Base-by-base conservation (phyloP, 2,329 filamentous ascomycete genomes). In the Bipolaris oryzae region DNA sequence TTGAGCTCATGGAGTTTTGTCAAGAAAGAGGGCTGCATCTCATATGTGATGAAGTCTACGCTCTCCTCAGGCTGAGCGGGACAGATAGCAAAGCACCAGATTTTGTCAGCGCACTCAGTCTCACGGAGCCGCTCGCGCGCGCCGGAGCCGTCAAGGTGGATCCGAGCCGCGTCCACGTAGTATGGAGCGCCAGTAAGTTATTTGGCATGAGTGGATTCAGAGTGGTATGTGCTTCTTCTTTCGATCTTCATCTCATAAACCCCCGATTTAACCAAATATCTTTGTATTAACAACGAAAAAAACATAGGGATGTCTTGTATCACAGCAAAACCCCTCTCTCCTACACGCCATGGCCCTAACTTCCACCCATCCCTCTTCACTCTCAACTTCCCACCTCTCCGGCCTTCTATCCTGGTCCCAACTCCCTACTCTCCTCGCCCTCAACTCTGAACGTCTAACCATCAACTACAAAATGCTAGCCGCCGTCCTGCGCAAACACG, bases 1-100 rank as follows among this genome's bases (percentile, higher is more conserved):
- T 72, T 1, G 71, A 72, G 21, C 63, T 70, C 38, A 65, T 74
- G 66, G 70, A 73, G 28, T 73, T 73, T 31, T 74, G 71, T 34
- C 70, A 73, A 38, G 69, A 74, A 41, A 58, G 67, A 1, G 63
- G 60, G 1, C 57, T 74, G 11, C 71, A 74, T 50, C 44, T 73
- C 2, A 69, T 74, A 15, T 68, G 55, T 9, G 71, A 74, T 38
- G 71, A 74, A 37, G 52, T 69, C 4, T 68, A 62, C 23, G 70
- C 67, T 5, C 51, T 72, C 0, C 54, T 61, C 3, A 46, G 46
- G 5, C 53, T 73, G 9, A 57, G 60, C 0, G 55, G 20, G 7
- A 38, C 44, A 3, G 50, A 57, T 3, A 33, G 37, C 7, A 55
- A 58, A 23, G 57, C 53, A 4, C 54, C 67, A 1, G 18, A 39